Evolutionary conservation across 768 basidiomycete species (phyloP), one percentile per base, ranked within the genome.

Genomic region (Podaxis sp.): DNA sequence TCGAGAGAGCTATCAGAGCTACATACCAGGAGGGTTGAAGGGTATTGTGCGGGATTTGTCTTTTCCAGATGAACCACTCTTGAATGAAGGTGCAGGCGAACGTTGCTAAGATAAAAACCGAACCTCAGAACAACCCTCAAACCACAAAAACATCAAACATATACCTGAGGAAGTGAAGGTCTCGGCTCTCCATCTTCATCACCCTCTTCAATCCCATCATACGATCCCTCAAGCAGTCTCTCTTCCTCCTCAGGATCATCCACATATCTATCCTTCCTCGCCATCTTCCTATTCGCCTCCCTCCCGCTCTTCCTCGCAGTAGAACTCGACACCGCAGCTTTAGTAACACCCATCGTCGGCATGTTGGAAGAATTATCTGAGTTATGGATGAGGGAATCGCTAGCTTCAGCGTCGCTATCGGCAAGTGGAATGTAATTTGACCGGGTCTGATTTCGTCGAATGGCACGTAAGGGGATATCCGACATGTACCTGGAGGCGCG

Each of bases 1-100:
- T 22, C n/a, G 17, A 2, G 28, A 2, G 12, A n/a, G 17, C 2
- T 17, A 48, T 46, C 5, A n/a, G 46, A 4, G 24, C 24, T 57
- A 28, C 56, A 56, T 57, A 71, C 91, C 88, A 77, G 84, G 80
- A 3, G 91, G 90, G 65, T 84, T 80, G 70, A 95, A 93, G 4
- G 91, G 88, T 64, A 95, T 81, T 8, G 87, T 89, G 66, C 93
- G 80, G 3, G 93, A 91, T 66, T 84, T 87, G 73, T 92, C 91
- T 67, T 89, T 88, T 13, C 70, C 67, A 60, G 73, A 64, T 54
- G 70, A 69, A 8, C 64, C 63, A 56, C 67, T 67, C 56, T 68
- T 75, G 30, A 69, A 65, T 49, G 71, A 69, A 36, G 68, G 60
- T 48, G 70, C 69, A 59, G 67, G 65, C 50, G 69, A 65, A 62